Evolutionary conservation across 306 rosid species (phyloP).

Genomic region (Datisca glomerata): DNA sequence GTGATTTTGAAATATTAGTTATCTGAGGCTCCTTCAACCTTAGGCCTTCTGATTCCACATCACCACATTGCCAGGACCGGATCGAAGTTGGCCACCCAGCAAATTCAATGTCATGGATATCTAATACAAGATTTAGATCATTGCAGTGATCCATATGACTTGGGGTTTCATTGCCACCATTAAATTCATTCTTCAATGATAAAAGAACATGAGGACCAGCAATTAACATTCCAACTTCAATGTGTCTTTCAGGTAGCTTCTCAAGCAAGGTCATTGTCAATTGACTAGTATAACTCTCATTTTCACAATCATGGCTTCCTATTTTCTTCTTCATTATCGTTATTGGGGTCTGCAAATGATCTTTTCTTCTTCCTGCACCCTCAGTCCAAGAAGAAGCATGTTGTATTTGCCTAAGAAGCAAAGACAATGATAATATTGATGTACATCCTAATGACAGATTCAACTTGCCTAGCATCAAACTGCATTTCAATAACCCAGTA

Average conservation of each 20-base stretch:
- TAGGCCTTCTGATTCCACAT: slow-evolving; percentile 28
- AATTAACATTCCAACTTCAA: slow-evolving; percentile 54
- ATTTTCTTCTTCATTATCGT: slow-evolving; percentile 15
- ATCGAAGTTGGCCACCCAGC: slow-evolving; percentile 53
- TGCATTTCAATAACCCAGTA: slow-evolving; percentile 48
- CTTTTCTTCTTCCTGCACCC: slow-evolving; percentile 19
- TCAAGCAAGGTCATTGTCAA: slow-evolving; percentile 34
- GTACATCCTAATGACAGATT: slow-evolving; percentile 47
- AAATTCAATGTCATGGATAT: slow-evolving; percentile 44
- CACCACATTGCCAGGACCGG: slow-evolving; percentile 25
- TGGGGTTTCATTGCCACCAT: slow-evolving; percentile 19
- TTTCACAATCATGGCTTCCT: slow-evolving; percentile 22
- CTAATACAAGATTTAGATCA: slow-evolving; percentile 36
- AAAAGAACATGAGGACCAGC: slow-evolving; percentile 56
- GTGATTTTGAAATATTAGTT: slow-evolving; percentile 35
- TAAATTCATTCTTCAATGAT: slow-evolving; percentile 31
- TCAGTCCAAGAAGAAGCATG: slow-evolving; percentile 27
- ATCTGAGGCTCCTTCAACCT: slow-evolving; percentile 41
- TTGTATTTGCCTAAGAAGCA: slow-evolving; percentile 51
- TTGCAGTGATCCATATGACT: slow-evolving; percentile 20
- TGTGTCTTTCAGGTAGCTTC: slow-evolving; percentile 53
- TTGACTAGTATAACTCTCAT: slow-evolving; percentile 28
- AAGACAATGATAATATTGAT: slow-evolving; percentile 41
- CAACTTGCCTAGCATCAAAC: slow-evolving; percentile 63
- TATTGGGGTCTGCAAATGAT: slow-evolving; percentile 19